A percentile compares a stretch with the other conserved stretches of the same genome.
Conservation (phyloP, 2,329 filamentous ascomycete species). For the Ophiocordyceps camponoti-leonardi region DNA sequence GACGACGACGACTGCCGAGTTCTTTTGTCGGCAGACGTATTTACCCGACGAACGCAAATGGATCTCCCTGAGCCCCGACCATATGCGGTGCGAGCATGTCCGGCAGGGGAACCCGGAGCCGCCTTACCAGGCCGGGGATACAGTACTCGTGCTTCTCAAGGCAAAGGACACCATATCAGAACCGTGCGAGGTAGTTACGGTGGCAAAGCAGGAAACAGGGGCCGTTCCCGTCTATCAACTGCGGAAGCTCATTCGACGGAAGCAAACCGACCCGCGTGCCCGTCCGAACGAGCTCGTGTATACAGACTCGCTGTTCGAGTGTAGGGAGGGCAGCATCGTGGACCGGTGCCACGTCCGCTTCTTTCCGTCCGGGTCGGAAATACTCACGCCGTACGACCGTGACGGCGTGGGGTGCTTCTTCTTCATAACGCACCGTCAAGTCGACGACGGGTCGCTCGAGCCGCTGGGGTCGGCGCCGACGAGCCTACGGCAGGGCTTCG, state of each 20-base stretch:
- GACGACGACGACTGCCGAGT: conserved; percentile 25
- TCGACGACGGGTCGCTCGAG: conserved; percentile 2
- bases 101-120: conserved; percentile 3
- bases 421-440: conserved; percentile 32
- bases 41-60: conserved; percentile 42
- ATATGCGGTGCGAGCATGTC: conserved; percentile 35
- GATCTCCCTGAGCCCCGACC: conserved; percentile 33
- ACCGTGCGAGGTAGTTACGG: conserved; percentile 38
- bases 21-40: conserved; percentile 59
- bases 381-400: conserved; percentile 48
- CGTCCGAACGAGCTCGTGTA: conserved; percentile 43
- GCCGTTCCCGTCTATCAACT: conserved; percentile 18
- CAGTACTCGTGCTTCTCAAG: conserved; percentile 30
- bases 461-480: conserved; percentile 18
- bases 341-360: conserved; percentile 42
- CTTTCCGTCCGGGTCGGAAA: conserved; percentile 23
- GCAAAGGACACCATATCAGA: conserved; percentile 26
- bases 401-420: conserved; percentile 50
- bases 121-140: conserved; percentile 35
- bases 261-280: conserved; percentile 17
- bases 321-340: conserved; percentile 24
- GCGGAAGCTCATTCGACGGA: conserved; percentile 34
- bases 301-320: conserved; percentile 23
- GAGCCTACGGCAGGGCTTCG: conserved; percentile 35
- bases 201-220: conserved; percentile 5